Percentiles rank a stretch among this genome's conserved stretches.
These are phyloP conservation scores for Crithidia expoeki DNA, from an alignment of 208 protist genomes.

Conservation along the genomic window DNA sequence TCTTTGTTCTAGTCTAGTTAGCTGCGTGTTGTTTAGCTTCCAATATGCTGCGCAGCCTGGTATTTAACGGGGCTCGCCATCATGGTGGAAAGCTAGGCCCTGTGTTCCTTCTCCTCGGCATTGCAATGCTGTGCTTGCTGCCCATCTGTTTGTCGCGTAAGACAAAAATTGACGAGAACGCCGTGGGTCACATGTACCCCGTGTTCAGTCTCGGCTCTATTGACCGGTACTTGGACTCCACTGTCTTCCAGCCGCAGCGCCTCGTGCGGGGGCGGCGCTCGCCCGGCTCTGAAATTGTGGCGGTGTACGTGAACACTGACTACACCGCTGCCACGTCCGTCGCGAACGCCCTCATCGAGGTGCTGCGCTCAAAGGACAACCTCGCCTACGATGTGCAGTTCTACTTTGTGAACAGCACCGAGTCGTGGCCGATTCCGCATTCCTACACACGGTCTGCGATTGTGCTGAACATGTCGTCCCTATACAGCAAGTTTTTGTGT, in stretches of 20 bases:
- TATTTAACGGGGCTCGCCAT: slow-evolving; percentile 30
- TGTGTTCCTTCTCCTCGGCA: slow-evolving; percentile 44
- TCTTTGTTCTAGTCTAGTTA: neutral
- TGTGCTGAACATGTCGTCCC: slow-evolving; percentile 66
- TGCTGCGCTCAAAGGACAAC: slow-evolving; percentile 36
- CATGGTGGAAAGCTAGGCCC: slow-evolving; percentile 46
- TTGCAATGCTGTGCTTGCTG: slow-evolving; percentile 47
- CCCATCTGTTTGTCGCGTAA: slow-evolving; percentile 33
- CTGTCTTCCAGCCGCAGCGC: slow-evolving; percentile 28
- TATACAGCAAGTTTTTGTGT: slow-evolving; percentile 50
- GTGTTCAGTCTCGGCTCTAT: slow-evolving; percentile 5
- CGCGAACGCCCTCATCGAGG: slow-evolving; percentile 50
- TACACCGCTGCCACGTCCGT: slow-evolving; percentile 44
- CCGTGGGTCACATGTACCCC: slow-evolving; percentile 36
- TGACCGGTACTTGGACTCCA: slow-evolving; percentile 16
- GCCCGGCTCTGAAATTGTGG: slow-evolving; percentile 64
- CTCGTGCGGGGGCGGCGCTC: slow-evolving; percentile 65
- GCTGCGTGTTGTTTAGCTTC: neutral
- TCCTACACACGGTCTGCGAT: slow-evolving; percentile 56
- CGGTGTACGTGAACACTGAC: slow-evolving; percentile 65
- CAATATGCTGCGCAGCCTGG: slow-evolving; percentile 36
- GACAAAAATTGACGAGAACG: slow-evolving; percentile 67
- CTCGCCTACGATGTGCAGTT: slow-evolving; percentile 67
- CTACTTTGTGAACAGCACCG: slow-evolving; percentile 57
- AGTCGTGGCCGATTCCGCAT: slow-evolving; percentile 58